These are phyloP conservation scores for Diddensiella transvaalensis DNA, from an alignment of 805 yeast species.

Conservation along the genomic window DNA sequence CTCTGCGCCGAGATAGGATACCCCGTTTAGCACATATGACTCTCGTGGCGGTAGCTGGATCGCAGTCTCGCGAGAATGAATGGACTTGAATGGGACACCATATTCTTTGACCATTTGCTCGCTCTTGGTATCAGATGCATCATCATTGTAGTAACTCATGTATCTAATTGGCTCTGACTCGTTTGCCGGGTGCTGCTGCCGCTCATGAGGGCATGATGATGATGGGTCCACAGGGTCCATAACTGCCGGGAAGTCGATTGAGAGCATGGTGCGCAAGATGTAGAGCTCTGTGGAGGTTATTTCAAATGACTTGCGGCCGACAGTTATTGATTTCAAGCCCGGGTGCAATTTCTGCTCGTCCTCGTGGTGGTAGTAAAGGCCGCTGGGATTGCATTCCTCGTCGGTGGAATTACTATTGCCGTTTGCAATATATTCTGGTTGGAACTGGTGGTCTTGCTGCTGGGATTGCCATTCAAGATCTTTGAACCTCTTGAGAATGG, in stretches of 20 bases:
- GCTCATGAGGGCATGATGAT: neutral
- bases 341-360: too few species aligned
- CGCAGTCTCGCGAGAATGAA: constrained; percentile 9
- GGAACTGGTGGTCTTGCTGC: too few species aligned
- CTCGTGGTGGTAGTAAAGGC: too few species aligned
- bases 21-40: constrained; percentile 13
- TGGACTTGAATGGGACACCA: constrained; percentile 18
- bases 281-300: neutral
- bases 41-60: constrained; percentile 10
- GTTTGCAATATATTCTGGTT: too few species aligned
- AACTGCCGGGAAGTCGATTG: neutral
- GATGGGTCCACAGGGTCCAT: neutral
- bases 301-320: neutral
- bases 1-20: constrained; percentile 19
- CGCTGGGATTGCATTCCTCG: too few species aligned
- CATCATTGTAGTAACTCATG: neutral
- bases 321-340: neutral
- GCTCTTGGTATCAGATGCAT: neutral
- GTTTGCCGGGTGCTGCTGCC: neutral
- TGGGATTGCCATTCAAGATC: too few species aligned
- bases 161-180: neutral
- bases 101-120: constrained; percentile 6
- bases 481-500: too few species aligned
- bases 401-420: too few species aligned
- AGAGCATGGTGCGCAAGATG: neutral